Evolutionary conservation across 306 rosid species (phyloP).

Genomic region (Acacia melanoxylon): DNA sequence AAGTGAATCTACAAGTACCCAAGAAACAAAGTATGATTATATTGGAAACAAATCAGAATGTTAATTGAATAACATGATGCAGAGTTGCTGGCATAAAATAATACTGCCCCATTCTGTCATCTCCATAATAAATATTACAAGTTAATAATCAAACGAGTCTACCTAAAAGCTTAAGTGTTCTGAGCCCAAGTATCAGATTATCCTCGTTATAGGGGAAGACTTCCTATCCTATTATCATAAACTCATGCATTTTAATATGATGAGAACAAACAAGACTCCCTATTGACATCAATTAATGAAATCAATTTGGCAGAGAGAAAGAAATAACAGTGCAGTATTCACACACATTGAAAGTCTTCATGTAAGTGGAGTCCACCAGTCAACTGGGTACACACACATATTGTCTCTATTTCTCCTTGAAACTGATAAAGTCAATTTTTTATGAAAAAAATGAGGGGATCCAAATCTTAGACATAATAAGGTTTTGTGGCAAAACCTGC

Average conservation of each 20-base stretch:
- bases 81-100: not conserved
- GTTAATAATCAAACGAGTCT: not conserved
- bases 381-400: not conserved
- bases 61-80: not conserved
- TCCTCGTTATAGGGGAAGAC: not conserved
- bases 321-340: no score
- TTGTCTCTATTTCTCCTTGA: not conserved
- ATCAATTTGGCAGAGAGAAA: not conserved
- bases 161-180: not conserved
- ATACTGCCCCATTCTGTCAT: not conserved
- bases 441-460: not conserved
- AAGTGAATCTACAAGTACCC: constrained; percentile 66
- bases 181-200: not conserved
- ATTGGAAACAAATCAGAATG: not conserved
- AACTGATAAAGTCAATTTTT: not conserved
- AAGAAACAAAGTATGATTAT: constrained; percentile 22
- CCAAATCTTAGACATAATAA: not conserved
- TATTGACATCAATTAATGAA: not conserved
- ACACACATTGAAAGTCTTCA: not conserved
- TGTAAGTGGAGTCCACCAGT: not conserved
- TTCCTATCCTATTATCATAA: constrained; percentile 4
- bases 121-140: not conserved
- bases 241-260: not conserved
- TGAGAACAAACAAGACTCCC: not conserved
- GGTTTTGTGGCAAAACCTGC: not conserved